Percentiles rank a stretch among this genome's conserved stretches.
These are phyloP conservation scores for Apiospora malaysiana DNA, from an alignment of 2,329 filamentous ascomycete genomes.

Conservation along the genomic window DNA sequence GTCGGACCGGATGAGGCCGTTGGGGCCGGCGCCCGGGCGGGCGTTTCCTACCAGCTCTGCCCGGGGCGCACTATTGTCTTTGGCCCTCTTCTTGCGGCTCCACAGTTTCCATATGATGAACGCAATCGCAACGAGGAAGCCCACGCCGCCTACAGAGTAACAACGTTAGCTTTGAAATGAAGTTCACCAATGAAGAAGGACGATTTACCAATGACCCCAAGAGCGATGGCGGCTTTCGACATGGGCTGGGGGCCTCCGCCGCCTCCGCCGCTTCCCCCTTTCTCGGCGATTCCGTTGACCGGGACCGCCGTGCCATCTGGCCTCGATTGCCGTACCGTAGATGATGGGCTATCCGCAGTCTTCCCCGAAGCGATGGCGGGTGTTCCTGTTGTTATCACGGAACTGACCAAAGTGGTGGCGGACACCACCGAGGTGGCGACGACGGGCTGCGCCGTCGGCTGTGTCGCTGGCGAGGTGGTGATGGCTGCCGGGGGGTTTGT, in stretches of 20 bases:
- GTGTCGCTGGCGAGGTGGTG: not conserved
- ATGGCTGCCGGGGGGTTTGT: not conserved
- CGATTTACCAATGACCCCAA: conserved; percentile 14
- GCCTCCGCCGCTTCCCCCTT: not conserved
- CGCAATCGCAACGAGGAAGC: conserved; percentile 2
- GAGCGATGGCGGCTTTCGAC: conserved; percentile 12
- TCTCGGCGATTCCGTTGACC: not conserved
- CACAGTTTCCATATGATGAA: conserved; percentile 22
- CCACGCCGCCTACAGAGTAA: not conserved
- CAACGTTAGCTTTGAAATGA: not conserved
- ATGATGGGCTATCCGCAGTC: not conserved
- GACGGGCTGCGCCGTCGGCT: not conserved
- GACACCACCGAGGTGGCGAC: conserved; percentile 3
- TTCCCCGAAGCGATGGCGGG: not conserved
- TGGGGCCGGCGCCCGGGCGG: not conserved
- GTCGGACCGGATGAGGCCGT: conserved; percentile 12
- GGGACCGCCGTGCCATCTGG: not conserved
- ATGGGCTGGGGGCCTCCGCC: not conserved
- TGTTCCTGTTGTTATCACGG: not conserved
- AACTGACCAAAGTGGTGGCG: not conserved
- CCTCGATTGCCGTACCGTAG: not conserved
- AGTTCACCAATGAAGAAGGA: not conserved
- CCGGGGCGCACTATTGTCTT: not conserved
- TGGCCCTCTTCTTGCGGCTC: not conserved
- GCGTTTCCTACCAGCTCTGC: not conserved